phyloP scores from a whole-genome alignment of 208 protist species.

The Trypanosoma conorhini region DNA sequence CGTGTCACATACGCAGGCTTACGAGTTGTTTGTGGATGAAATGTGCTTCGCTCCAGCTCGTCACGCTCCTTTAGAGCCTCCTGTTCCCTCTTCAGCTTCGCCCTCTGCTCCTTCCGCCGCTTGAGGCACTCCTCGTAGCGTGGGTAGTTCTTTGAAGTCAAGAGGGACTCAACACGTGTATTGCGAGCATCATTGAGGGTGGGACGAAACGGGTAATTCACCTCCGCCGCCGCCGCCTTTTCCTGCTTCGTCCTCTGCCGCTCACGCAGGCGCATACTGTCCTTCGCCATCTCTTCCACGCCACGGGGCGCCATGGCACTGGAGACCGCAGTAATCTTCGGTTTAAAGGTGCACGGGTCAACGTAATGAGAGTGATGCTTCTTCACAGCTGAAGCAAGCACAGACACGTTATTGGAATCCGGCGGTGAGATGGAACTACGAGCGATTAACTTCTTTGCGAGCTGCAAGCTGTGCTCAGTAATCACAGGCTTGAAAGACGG shows the following conservation, averaged over 20 bases:
- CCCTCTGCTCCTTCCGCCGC: conserved; percentile 20
- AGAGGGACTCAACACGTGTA: conserved; percentile 43
- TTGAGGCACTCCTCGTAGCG: conserved; percentile 43
- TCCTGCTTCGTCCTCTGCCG: conserved; percentile 32
- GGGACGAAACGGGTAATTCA: conserved; percentile 48
- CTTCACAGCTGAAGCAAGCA: conserved; percentile 44
- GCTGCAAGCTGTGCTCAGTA: conserved; percentile 40
- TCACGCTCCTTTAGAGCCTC: conserved; percentile 31
- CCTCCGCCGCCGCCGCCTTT: conserved; percentile 37
- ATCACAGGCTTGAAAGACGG: conserved; percentile 71
- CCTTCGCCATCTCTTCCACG: conserved; percentile 21
- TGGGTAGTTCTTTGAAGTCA: conserved; percentile 51
- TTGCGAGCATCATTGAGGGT: conserved; percentile 47
- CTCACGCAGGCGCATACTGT: conserved; percentile 14
- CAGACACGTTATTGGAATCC: conserved; percentile 22
- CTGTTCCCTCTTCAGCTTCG: conserved; percentile 32
- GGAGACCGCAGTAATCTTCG: conserved; percentile 43
- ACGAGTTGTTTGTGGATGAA: conserved; percentile 63
- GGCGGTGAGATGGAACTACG: conserved; percentile 13
- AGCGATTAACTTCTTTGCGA: conserved; percentile 59
- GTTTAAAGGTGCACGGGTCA: conserved; percentile 76
- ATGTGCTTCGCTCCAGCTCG: conserved; percentile 57
- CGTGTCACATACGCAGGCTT: conserved; percentile 66
- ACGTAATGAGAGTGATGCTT: conserved; percentile 64
- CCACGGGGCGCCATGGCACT: conserved; percentile 22